A percentile compares a stretch with the other conserved stretches of the same genome.
Evolutionary conservation across 352 stramenopile species (phyloP).

Genomic region (Pythium folliculosum): DNA sequence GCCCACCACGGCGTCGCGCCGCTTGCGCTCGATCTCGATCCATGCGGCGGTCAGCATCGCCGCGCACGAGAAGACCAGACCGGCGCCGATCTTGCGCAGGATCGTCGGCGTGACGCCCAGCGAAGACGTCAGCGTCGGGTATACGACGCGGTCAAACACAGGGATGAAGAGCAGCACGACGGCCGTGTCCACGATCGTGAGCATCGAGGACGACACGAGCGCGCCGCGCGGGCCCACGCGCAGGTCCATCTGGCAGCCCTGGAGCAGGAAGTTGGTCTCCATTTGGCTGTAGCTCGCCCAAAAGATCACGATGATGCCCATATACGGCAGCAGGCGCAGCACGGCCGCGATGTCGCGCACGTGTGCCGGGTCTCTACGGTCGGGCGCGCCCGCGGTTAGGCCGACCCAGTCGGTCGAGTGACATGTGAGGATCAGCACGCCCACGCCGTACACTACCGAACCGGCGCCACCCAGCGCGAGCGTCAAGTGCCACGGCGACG

Average conservation of each 20-base stretch:
- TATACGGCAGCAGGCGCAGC: conserved; percentile 68
- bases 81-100: conserved; percentile 83
- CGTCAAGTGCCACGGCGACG: conserved; percentile 44
- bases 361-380: background rate
- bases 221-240: conserved; percentile 21
- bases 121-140: conserved; percentile 57
- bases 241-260: conserved; percentile 68
- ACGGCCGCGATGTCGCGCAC: conserved; percentile 63
- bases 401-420: conserved; percentile 59
- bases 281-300: conserved; percentile 82
- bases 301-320: conserved; percentile 85
- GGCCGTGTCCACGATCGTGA: conserved; percentile 83
- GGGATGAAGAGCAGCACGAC: conserved; percentile 90
- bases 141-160: conserved; percentile 82
- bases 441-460: conserved; percentile 59
- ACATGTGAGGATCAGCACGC: conserved; percentile 63
- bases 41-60: conserved; percentile 69
- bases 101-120: conserved; percentile 67
- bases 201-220: conserved; percentile 81
- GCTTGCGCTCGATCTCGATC: conserved; percentile 75
- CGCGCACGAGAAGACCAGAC: conserved; percentile 76
- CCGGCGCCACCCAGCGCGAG: conserved; percentile 55
- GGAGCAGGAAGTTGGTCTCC: conserved; percentile 80
- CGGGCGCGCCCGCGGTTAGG: conserved; percentile 31
- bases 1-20: conserved; percentile 37